These are phyloP conservation scores for Malassezia japonica DNA, from an alignment of 1,284 basidiomycete species.

Conservation along the genomic window DNA sequence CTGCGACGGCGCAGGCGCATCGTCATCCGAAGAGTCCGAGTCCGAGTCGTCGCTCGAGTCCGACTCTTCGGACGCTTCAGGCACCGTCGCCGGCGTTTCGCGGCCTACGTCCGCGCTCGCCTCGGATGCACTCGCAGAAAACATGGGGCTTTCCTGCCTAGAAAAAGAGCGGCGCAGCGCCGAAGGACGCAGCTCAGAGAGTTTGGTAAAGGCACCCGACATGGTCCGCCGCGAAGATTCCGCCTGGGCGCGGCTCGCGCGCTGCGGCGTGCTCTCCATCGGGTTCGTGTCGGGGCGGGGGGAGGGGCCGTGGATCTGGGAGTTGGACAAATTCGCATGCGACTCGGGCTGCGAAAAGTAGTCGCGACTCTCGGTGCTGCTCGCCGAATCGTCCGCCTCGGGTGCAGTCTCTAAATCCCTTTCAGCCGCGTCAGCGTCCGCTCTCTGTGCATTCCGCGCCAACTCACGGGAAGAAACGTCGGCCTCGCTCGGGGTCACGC, in stretches of 20 bases:
- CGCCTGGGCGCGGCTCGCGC: not conserved
- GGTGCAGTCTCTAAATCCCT: not conserved
- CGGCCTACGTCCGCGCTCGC: not conserved
- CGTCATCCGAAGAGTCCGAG: constrained; percentile 4
- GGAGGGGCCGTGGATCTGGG: constrained; percentile 9
- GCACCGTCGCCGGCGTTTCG: not conserved
- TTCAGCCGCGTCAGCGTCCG: not conserved
- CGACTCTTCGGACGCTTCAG: not conserved
- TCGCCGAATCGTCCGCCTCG: not conserved
- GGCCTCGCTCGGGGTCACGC: not conserved
- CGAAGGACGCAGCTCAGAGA: constrained; percentile 30
- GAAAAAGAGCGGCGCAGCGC: constrained; percentile 28
- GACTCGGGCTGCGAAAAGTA: constrained; percentile 18
- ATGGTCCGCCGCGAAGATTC: constrained; percentile 3
- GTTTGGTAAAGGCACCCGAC: constrained; percentile 22
- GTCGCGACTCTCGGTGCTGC: constrained; percentile 1
- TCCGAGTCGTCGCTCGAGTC: constrained; percentile 4
- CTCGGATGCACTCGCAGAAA: not conserved
- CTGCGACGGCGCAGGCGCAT: not conserved
- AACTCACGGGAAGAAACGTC: constrained; percentile 4
- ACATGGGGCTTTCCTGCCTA: constrained; percentile 22
- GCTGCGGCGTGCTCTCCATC: constrained; percentile 13
- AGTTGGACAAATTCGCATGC: not conserved
- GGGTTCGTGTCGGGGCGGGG: constrained; percentile 2
- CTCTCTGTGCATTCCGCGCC: not conserved